Evolutionary conservation across 257 asterid species (phyloP), one percentile per base, ranked within the genome.

Genomic region (Buddleja alternifolia): DNA sequence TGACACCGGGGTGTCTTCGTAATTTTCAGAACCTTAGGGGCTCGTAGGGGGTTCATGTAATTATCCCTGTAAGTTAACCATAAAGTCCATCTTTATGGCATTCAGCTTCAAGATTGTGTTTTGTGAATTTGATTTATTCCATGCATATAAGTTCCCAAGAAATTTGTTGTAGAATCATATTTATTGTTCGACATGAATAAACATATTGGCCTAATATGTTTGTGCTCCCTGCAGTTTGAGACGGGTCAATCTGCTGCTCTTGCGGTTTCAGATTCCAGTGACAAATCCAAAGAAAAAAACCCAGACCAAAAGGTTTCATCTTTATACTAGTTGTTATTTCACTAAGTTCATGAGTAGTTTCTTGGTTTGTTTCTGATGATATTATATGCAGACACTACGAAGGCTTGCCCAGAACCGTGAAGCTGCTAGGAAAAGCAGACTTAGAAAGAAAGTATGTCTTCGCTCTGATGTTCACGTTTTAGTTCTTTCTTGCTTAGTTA

Each of bases 361-460:
- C 39, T 67, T 81, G 37, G 77, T 72, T 60, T 34, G 8, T 74
- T 32, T 63, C 34, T 52, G 8, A 12, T 67, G 63, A 63, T 51
- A 70, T 48, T 39, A 34, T 68, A 39, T 56, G 34, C 95, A 93
- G 98, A 78, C 95, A 4, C 75, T 81, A 61, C 86, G 98, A 57
- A 85, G 94, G 73, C 96, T 88, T 55, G 98, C 98, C 40, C 97
- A 90, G 74, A 93, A 93, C 66, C 96, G 98, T 52, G 96, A 93
- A 84, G 98, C 98, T 74, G 98, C 98, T 29, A 81, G 96, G 74
- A 93, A 93, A 82, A 88, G 97, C 73, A 81, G 98, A 54, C 77
- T 90, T 73, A 86, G 96, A 75, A 93, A 93, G 81, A 93, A 93
- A 79, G 98, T 90, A 78, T 5, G 90, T 78, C 71, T 58, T 66